A percentile compares a stretch with the other conserved stretches of the same genome.
Conservation (phyloP, 768 basidiomycete species). For the Udeniomyces megalosporus region DNA sequence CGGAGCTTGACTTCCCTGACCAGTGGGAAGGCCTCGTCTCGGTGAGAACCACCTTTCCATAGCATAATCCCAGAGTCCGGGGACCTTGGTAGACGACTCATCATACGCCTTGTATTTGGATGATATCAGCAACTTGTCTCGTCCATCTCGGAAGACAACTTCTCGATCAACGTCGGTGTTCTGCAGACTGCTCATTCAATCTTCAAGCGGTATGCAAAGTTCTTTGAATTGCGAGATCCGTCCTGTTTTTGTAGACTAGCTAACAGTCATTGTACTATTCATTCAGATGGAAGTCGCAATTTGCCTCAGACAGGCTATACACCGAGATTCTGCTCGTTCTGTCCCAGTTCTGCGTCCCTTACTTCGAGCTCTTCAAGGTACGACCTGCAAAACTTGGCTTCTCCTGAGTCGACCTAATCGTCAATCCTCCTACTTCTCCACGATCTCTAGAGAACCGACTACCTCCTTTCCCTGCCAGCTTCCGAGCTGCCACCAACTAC, state of each 20-base stretch:
- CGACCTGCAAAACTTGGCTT: constrained; percentile 24
- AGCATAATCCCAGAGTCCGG: no score
- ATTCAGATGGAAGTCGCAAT: constrained; percentile 82
- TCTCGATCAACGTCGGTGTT: constrained; percentile 72
- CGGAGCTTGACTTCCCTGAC: constrained; percentile 75
- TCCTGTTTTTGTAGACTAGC: no score
- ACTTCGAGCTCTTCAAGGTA: constrained; percentile 61
- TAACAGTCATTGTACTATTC: neutral
- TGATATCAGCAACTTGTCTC: constrained; percentile 60
- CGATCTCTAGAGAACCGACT: constrained; percentile 29
- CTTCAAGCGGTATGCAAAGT: constrained; percentile 38
- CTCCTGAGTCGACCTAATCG: neutral
- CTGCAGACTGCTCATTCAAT: constrained; percentile 92
- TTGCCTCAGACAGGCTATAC: constrained; percentile 72
- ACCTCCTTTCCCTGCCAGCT: constrained; percentile 29
- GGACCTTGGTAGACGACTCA: no score
- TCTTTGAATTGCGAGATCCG: neutral
- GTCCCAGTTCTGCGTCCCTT: constrained; percentile 62
- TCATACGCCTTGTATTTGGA: no score
- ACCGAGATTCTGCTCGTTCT: constrained; percentile 83
- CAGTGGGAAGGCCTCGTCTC: constrained; percentile 80
- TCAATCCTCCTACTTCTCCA: neutral
- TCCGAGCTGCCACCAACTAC: constrained; percentile 29
- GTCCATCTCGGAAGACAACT: constrained; percentile 64
- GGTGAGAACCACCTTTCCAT: constrained; percentile 37